Evolutionary conservation across 2,329 filamentous ascomycete genomes (phyloP).

Genomic region (Emericellopsis cladophorae): DNA sequence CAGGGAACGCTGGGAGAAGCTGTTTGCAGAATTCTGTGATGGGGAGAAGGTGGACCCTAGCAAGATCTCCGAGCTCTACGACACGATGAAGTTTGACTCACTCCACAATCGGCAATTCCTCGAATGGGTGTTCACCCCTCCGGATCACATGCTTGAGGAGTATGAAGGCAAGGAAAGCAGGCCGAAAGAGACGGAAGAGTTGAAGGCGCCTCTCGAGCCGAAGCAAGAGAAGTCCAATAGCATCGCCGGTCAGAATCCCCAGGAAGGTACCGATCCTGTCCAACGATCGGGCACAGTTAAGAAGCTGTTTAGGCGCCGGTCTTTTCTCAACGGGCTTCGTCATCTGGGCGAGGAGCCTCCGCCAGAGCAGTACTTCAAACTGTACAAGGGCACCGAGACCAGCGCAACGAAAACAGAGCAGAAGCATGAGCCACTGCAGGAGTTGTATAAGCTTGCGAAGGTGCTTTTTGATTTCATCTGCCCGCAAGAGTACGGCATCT

Average conservation of each 20-base stretch:
- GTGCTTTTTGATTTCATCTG: conserved; percentile 97
- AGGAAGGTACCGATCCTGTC: conserved; percentile 26
- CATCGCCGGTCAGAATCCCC: background rate
- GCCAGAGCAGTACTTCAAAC: conserved; percentile 72
- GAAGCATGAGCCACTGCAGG: conserved; percentile 75
- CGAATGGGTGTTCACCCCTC: conserved; percentile 93
- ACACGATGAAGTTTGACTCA: conserved; percentile 99
- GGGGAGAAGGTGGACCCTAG: conserved; percentile 96
- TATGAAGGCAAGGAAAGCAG: conserved; percentile 21
- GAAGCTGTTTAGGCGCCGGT: conserved; percentile 46
- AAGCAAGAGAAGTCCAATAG: background rate
- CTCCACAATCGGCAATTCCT: conserved; percentile 93
- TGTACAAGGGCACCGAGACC: conserved; percentile 66
- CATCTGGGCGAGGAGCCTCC: conserved; percentile 41
- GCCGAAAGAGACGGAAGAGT: conserved; percentile 27
- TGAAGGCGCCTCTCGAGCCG: conserved; percentile 7
- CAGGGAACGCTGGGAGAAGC: conserved; percentile 94
- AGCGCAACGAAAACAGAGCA: conserved; percentile 64
- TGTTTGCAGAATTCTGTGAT: conserved; percentile 93
- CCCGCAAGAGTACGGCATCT: conserved; percentile 95
- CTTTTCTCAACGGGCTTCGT: conserved; percentile 41
- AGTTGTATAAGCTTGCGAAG: conserved; percentile 88
- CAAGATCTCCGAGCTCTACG: conserved; percentile 96
- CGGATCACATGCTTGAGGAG: conserved; percentile 57
- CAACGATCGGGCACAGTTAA: conserved; percentile 21